Evolutionary conservation across 2,329 filamentous ascomycete genomes (phyloP).

Genomic region (Aquanectria penicillioides): DNA sequence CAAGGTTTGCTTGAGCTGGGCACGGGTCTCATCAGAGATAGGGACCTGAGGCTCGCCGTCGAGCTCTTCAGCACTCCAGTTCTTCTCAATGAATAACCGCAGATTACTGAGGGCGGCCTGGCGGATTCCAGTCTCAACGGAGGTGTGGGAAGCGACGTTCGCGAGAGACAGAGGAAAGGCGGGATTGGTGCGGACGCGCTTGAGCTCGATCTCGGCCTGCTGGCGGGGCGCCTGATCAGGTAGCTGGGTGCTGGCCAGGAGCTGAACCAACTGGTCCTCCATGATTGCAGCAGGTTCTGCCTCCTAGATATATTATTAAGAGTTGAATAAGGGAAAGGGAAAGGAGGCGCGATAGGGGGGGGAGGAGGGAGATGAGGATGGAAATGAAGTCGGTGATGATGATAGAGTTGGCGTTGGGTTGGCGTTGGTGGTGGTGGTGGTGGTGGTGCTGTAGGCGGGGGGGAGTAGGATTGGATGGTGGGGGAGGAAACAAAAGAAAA

Average conservation of each 20-base stretch:
- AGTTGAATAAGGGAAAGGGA: background rate
- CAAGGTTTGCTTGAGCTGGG: constrained; percentile 76
- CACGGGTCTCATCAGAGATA: constrained; percentile 78
- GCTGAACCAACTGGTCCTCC: constrained; percentile 91
- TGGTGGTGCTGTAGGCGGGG: no score
- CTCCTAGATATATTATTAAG: constrained; percentile 1
- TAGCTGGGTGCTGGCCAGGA: constrained; percentile 88
- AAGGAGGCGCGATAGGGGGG: constrained; percentile 10
- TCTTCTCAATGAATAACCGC: constrained; percentile 83
- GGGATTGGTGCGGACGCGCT: constrained; percentile 72
- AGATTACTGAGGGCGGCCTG: constrained; percentile 85
- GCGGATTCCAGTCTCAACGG: constrained; percentile 78
- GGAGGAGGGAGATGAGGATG: constrained; percentile 1
- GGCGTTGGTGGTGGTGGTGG: constrained; percentile 33
- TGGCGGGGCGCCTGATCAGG: constrained; percentile 80
- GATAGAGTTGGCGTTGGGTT: constrained; percentile 23
- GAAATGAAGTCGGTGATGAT: constrained; percentile 4
- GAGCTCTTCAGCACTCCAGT: constrained; percentile 83
- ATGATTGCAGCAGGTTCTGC: constrained; percentile 58
- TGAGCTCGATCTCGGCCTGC: constrained; percentile 85
- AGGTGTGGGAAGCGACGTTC: constrained; percentile 81
- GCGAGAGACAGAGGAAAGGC: constrained; percentile 83
- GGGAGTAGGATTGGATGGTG: constrained; percentile 25
- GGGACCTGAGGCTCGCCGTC: constrained; percentile 71
- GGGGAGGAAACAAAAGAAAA: constrained; percentile 36